A percentile compares a stretch with the other conserved stretches of the same genome.
These are phyloP conservation scores for Areca catechu DNA, from an alignment of 176 grass and related monocot species.

Conservation along the genomic window DNA sequence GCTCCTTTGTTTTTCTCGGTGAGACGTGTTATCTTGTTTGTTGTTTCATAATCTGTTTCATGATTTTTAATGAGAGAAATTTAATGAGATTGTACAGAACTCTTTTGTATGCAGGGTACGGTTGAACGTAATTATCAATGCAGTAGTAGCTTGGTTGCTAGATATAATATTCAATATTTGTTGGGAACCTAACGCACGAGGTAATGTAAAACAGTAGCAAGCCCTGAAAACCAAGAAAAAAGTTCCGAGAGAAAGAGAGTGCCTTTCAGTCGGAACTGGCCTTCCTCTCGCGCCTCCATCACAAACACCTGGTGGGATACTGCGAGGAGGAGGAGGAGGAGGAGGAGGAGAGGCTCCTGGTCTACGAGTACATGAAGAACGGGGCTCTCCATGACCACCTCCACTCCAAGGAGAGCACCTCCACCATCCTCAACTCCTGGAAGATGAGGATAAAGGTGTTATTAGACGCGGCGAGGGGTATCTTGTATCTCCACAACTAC, in stretches of 20 bases:
- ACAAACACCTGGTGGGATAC: slow-evolving; percentile 95
- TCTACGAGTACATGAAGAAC: slow-evolving; percentile 98
- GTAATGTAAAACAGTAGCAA: slow-evolving; percentile 16
- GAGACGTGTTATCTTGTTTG: too few relatives aligned
- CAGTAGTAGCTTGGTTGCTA: too few relatives aligned
- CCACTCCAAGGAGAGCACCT: slow-evolving; percentile 31
- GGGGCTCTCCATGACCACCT: slow-evolving; percentile 87
- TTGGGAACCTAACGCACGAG: too few relatives aligned
- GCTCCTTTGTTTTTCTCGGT: too few relatives aligned
- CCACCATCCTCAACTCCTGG: slow-evolving; percentile 55
- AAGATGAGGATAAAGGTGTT: slow-evolving; percentile 73
- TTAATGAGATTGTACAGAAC: too few relatives aligned
- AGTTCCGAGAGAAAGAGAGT: slow-evolving; percentile 82
- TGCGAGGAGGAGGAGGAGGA: slow-evolving; percentile 83
- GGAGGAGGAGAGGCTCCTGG: slow-evolving; percentile 74
- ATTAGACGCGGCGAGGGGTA: slow-evolving; percentile 67
- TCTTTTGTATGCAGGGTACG: too few relatives aligned
- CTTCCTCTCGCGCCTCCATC: slow-evolving; percentile 81
- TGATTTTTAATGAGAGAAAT: too few relatives aligned
- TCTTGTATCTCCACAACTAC: slow-evolving; percentile 95
- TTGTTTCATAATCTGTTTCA: too few relatives aligned
- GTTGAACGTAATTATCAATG: too few relatives aligned
- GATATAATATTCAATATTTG: too few relatives aligned
- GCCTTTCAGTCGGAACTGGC: slow-evolving; percentile 88
- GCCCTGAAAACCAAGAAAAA: slow-evolving; percentile 17